Evolutionary conservation across 805 yeast species (phyloP), one percentile per base, ranked within the genome.

Genomic region (Lipomyces yamadae): DNA sequence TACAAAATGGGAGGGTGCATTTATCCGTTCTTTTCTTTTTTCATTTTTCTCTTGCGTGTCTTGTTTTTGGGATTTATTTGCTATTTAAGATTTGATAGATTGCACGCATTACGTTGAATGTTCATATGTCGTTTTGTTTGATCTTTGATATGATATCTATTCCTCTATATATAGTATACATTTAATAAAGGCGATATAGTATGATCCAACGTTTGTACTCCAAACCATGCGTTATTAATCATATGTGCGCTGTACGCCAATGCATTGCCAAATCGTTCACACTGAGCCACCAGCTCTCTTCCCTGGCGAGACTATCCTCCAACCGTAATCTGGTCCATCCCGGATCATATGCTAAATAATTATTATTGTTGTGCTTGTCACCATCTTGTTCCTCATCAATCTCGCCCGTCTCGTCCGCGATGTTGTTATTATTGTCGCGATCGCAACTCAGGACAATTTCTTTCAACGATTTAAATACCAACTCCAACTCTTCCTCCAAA

Each of bases 221-320:
- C 48, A 15, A 42, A 42, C 8, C 6, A 11, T n/a, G 48, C 48
- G 8, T 52, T 18, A n/a, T 52, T 2, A 11, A 10, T 52, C 55
- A 15, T 15, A 13, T 52, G 15, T 18, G 55, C 13, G 55, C 2
- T n/a, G 33, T 15, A 52, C 67, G 64, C 69, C 68, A 66, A 50
- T 68, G 71, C 67, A 68, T 58, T 0, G 71, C 71, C 18, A 68
- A 55, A 35, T 68, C 71, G 35, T 68, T 68, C 11, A 68, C 71
- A 48, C 70, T 63, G 52, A 66, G 58, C 71, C 71, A 68, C 71
- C 71, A 68, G 45, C 52, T 42, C 48, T 63, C 66, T 33, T 66
- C 65, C 11, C 69, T 39, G 2, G 70, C 54, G 15, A 68, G 35
- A 3, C 32, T n/a, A n/a, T 68, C 71, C n/a, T 60, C 63, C 15